These are phyloP conservation scores for Penicillium sp. DNA, from an alignment of 2,329 filamentous ascomycete species.

Conservation along the genomic window DNA sequence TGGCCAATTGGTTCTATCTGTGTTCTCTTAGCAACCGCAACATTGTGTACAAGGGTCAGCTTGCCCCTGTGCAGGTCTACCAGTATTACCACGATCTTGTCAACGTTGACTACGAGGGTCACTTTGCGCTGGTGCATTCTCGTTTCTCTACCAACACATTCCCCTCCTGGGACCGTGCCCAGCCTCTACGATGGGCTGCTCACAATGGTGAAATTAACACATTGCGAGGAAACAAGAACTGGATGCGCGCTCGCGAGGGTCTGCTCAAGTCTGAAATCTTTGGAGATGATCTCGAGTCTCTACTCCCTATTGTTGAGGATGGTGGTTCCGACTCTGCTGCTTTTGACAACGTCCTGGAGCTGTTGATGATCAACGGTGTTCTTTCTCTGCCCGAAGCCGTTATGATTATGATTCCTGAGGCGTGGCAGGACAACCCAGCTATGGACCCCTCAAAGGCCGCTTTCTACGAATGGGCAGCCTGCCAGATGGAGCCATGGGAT, in stretches of 20 bases:
- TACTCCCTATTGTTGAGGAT: constrained; percentile 95
- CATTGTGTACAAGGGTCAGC: constrained; percentile 98
- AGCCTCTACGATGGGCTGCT: constrained; percentile 93
- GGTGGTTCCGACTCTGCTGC: constrained; percentile 96
- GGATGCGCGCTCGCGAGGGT: constrained; percentile 97
- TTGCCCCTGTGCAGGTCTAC: constrained; percentile 93
- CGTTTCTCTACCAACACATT: constrained; percentile 99
- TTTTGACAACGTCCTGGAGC: constrained; percentile 94
- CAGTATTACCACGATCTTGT: constrained; percentile 97
- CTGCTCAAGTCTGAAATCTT: constrained; percentile 93
- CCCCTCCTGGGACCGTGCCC: constrained; percentile 96
- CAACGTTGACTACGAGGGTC: constrained; percentile 94
- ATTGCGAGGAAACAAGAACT: constrained; percentile 97
- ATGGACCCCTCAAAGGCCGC: constrained; percentile 96
- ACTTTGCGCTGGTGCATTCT: constrained; percentile 96
- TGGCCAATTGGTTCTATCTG: constrained; percentile 98
- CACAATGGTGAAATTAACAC: constrained; percentile 99
- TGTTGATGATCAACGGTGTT: constrained; percentile 93
- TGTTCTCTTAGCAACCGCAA: constrained; percentile 97
- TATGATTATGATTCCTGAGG: constrained; percentile 98
- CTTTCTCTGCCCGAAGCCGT: constrained; percentile 93
- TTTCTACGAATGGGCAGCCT: constrained; percentile 98
- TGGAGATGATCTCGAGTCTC: constrained; percentile 83
- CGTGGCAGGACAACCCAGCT: constrained; percentile 89
- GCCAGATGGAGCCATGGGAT: constrained; percentile 99